phyloP scores from a whole-genome alignment of 306 rosid species.

The Clitoria ternatea region DNA sequence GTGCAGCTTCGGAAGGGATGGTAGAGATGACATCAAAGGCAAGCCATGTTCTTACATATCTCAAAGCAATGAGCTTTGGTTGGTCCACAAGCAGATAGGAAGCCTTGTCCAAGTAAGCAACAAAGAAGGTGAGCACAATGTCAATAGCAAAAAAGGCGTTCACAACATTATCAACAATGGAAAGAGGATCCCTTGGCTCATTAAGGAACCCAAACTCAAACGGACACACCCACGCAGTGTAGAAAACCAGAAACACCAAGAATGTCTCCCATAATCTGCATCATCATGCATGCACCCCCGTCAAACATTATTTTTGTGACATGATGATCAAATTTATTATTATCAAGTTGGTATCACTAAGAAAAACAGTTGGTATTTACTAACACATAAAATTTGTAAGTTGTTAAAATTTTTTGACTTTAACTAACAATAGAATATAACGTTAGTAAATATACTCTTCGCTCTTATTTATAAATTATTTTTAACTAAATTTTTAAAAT shows the following conservation, averaged over 20 bases:
- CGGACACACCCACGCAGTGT: constrained; percentile 78
- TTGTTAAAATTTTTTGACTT: no score
- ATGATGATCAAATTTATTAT: not conserved
- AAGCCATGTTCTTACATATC: constrained; percentile 63
- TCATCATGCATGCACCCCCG: no score
- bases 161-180: constrained; percentile 54
- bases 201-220: constrained; percentile 77
- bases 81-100: constrained; percentile 51
- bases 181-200: constrained; percentile 19
- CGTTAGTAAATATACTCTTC: no score
- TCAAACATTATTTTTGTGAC: not conserved
- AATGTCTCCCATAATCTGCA: constrained; percentile 61
- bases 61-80: constrained; percentile 42
- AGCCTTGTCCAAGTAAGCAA: constrained; percentile 62
- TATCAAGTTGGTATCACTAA: no score
- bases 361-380: no score
- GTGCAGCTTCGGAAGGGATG: constrained; percentile 54
- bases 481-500: no score
- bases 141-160: constrained; percentile 57
- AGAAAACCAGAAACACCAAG: constrained; percentile 54
- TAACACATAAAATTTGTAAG: no score
- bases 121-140: constrained; percentile 64
- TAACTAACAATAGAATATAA: no score
- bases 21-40: constrained; percentile 57
- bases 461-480: no score